Base-by-base conservation (phyloP, 1,284 basidiomycete species). In the Tylopilus sp. region DNA sequence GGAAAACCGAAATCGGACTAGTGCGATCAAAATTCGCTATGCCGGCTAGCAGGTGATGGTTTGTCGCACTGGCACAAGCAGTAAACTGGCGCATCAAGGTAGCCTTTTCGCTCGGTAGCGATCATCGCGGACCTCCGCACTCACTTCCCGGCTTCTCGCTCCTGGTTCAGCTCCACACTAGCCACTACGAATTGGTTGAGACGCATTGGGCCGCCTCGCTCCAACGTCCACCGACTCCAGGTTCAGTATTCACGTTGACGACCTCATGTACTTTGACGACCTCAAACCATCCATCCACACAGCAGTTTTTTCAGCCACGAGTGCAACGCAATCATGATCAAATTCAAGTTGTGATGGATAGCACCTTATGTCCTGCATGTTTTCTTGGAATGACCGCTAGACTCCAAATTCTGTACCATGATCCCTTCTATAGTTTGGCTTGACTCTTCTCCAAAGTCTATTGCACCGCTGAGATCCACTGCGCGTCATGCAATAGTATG, bases 11-110 rank as follows among this genome's bases (percentile, higher is more conserved):
- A 82, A 74, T 61, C 80, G 83, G 45, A 71, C 73, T 34, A 77
- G 77, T 43, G 81, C 76, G 9, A 81, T 85, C 72, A 88, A 85
- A 69, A 82, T 88, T 64, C 82, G 85, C 44, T 82, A 82, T 60
- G 75, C 81, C 64, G 82, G 82, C 64, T 85, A 70, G 68, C 55
- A 39, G 4, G 49, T 46, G 39, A 40, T 55, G 64, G 26, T 24
- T 34, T 37, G 44, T 52, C 47, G 36, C 52, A 56, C 53, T 46
- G 49, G 49, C 46, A 44, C 44, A 43, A 46, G 49, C 48, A 51
- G 52, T 46, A 56, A 48, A 45, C 46, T 42, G 54, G 59, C 55
- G 44, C 64, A 61, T 55, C 28, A 44, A 46, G 40, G 46, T 53
- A 49, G 56, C 60, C 56, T 34, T 49, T 49, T 57, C 64, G 64